Conservation (phyloP, 2,329 filamentous ascomycete genomes). For the Cytospora paraplurivora region DNA sequence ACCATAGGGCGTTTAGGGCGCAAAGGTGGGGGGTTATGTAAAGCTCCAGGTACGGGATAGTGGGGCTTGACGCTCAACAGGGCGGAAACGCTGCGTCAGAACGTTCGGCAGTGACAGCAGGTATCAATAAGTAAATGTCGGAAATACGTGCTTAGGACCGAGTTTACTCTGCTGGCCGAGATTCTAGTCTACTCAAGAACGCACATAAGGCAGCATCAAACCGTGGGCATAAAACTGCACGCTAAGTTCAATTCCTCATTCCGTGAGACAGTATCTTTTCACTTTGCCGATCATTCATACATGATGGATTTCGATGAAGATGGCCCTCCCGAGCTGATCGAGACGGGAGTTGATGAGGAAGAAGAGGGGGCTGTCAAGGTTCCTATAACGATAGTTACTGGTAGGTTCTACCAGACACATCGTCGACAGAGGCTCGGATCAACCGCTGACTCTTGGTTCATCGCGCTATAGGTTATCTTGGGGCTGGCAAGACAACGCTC, state of each 20-base stretch:
- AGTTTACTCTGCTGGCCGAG: neutral
- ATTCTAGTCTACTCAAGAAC: neutral
- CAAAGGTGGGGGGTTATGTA: neutral
- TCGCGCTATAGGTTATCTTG: constrained; percentile 72
- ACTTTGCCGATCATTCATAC: neutral
- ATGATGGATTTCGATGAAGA: constrained; percentile 68
- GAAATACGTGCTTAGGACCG: no score
- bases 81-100: neutral
- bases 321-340: constrained; percentile 64
- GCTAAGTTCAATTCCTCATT: neutral
- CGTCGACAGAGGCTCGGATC: neutral
- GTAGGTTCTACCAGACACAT: constrained; percentile 42
- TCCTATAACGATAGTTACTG: constrained; percentile 83
- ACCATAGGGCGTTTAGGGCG: neutral
- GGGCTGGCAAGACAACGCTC: constrained; percentile 92
- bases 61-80: neutral
- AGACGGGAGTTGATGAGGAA: constrained; percentile 44
- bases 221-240: neutral
- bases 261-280: no score
- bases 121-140: neutral
- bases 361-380: constrained; percentile 65
- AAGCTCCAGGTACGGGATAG: neutral
- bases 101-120: neutral
- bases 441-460: constrained; percentile 4
- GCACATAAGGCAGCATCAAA: neutral